Evolutionary conservation across 2,329 filamentous ascomycete genomes (phyloP), one percentile per base, ranked within the genome.

Genomic region (Stenocarpella maydis): DNA sequence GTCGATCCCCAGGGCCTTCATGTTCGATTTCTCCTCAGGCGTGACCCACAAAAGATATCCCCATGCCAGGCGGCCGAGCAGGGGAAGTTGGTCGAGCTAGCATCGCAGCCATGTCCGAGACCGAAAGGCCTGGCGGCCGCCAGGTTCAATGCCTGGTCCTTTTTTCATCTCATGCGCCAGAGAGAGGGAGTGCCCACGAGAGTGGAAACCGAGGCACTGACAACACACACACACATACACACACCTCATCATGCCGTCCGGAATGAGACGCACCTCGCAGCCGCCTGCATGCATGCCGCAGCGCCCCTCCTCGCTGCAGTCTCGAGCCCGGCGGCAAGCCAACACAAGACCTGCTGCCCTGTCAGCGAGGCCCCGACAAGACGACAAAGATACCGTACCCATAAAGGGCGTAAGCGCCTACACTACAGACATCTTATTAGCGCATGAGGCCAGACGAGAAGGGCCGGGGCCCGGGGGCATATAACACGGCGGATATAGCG

Each of bases 401-500:
- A 61, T 47, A 41, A 47, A 61, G n/a, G 21, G 21, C 10, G 19
- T 47, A 21, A 21, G 55, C 58, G 58, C 34, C 47, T 61, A 61
- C 58, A 19, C n/a, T n/a, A n/a, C n/a, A n/a, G n/a, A n/a, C n/a
- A n/a, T n/a, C n/a, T n/a, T n/a, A n/a, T n/a, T n/a, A n/a, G n/a
- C n/a, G n/a, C n/a, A n/a, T n/a, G n/a, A n/a, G n/a, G n/a, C n/a
- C n/a, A n/a, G n/a, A n/a, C n/a, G n/a, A n/a, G n/a, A n/a, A n/a
- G 37, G 39, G 3, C 55, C 41, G 10, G 58, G 41, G 41, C 41
- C 21, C 14, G 26, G 6, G 2, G n/a, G 61, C 49, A 41, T 26
- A 65, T 61, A 55, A 41, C 37, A 55, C 37, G 9, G 17, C 47
- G 31, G 54, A 47, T 70, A 70, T 68, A 68, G 24, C 53, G n/a